Evolutionary conservation across 352 stramenopile genomes (phyloP), one percentile per base, ranked within the genome.

Genomic region (Phytophthora litchii): DNA sequence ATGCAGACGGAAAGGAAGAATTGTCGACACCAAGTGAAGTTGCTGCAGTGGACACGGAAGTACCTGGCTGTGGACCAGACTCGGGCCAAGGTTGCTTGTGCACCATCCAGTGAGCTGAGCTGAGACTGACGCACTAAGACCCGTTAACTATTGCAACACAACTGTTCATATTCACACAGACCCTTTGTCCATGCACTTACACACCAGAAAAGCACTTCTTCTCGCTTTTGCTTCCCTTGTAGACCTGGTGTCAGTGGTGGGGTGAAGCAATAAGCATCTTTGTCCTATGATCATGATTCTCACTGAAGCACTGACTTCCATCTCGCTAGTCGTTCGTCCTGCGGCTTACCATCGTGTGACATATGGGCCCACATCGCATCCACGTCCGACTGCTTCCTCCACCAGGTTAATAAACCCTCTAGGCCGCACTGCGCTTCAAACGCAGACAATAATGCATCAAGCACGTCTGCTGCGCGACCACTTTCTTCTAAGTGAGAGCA

Each of bases 11-110:
- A 19, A 60, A 70, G 16, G 69, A 85, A 31, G 42, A 76, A 21
- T 53, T 89, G 9, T 91, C 82, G 13, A 25, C 41, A 20, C 76
- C 83, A 21, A 94, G 85, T 60, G 78, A 91, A 57, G 67, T 87
- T 16, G 87, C 86, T 0, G 87, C 85, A 0, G 87, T 95, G n/a
- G 87, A 95, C 54, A 95, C 87, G 1, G 85, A 95, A 53, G 87
- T 95, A 29, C 87, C 87, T 2, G 83, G 87, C 13, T 95, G 87
- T 61, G 79, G 80, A 10, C 85, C 87, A 2, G 72, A 92, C 45
- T 74, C 79, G 14, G 35, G 38, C 12, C 71, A 72, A 44, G 54
- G 59, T 29, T 83, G 72, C 10, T 36, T 68, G 27, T 88, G 76
- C 52, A 58, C 72, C 23, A 68, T 76, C 64, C 82, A 92, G 70